Conservation (phyloP, 371 early-diverging fungal genomes). For the Mortierella sp. region DNA sequence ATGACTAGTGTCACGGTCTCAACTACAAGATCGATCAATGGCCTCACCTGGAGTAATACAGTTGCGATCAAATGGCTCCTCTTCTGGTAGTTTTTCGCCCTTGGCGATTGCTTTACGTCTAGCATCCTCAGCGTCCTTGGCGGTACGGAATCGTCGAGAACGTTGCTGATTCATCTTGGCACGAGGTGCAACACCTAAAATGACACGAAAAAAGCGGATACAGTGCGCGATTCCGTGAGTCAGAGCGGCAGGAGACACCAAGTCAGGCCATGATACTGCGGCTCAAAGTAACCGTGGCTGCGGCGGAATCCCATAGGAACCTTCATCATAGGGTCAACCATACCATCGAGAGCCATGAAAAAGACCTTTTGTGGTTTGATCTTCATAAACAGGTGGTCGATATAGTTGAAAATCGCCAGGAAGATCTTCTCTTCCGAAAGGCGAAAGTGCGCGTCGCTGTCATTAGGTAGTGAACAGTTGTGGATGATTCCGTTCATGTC, state of each 20-base stretch:
- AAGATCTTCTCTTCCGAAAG: constrained; percentile 95
- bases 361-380: constrained; percentile 95
- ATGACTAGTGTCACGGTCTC: not conserved
- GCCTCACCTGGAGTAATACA: constrained; percentile 97
- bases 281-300: not conserved
- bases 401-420: constrained; percentile 93
- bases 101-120: constrained; percentile 65
- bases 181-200: constrained; percentile 93
- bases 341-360: constrained; percentile 96
- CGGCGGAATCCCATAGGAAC: not conserved
- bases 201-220: not conserved
- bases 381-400: constrained; percentile 93
- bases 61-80: constrained; percentile 95
- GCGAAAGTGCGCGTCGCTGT: constrained; percentile 77
- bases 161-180: constrained; percentile 99
- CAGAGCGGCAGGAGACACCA: not conserved
- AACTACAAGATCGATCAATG: not conserved
- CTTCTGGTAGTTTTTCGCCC: constrained; percentile 78
- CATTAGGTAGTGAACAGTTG: constrained; percentile 97
- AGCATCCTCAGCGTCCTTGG: constrained; percentile 84
- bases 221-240: not conserved
- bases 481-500: constrained; percentile 99
- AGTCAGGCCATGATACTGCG: not conserved
- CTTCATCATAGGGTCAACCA: not conserved
- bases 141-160: constrained; percentile 94